Evolutionary conservation across 2,329 filamentous ascomycete genomes (phyloP), one percentile per base, ranked within the genome.

Genomic region (Diaporthe citri): DNA sequence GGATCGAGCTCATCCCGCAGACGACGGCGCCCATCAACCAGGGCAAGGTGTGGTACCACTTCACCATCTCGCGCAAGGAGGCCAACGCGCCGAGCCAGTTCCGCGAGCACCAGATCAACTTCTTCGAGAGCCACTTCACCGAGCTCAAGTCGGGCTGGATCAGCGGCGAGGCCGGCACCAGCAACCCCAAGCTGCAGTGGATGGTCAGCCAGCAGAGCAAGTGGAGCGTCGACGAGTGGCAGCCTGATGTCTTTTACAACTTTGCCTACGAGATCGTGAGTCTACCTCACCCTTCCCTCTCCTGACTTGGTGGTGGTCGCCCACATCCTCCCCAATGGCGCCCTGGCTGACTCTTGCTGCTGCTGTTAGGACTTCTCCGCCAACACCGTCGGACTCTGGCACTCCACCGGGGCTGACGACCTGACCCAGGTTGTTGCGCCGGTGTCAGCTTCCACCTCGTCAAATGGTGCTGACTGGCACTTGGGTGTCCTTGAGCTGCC

Each of bases 1-100:
- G 93, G 67, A 94, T 91, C 0, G 93, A 95, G 84, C 85, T 95
- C 76, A 95, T 95, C 78, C 93, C 93, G 13, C 91, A 94, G 84
- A 94, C 92, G 0, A 88, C 83, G 1, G 90, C 90, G 0, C 87
- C 91, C 75, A 93, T 94, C 82, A 92, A 90, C 78, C 80, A 83
- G n/a, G 92, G 92, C 60, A 92, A 89, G 69, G 88, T 94, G 43
- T 93, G 88, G 84, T 95, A 94, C 83, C 93, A 95, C 83, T 94
- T 94, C 84, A 92, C 88, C 76, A 88, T 95, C 77, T 90, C 89
- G 86, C 87, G 89, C 64, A 86, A 83, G 20, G 86, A 85, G 55
- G 87, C 84, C 28, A 94, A 94, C 80, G 85, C 91, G 1, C 93
- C 93, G 0, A 88, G 87, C 56, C 84, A 87, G 5, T 88, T 86